Conservation (phyloP, 2,329 filamentous ascomycete genomes). For the Dactylellina leptospora region DNA sequence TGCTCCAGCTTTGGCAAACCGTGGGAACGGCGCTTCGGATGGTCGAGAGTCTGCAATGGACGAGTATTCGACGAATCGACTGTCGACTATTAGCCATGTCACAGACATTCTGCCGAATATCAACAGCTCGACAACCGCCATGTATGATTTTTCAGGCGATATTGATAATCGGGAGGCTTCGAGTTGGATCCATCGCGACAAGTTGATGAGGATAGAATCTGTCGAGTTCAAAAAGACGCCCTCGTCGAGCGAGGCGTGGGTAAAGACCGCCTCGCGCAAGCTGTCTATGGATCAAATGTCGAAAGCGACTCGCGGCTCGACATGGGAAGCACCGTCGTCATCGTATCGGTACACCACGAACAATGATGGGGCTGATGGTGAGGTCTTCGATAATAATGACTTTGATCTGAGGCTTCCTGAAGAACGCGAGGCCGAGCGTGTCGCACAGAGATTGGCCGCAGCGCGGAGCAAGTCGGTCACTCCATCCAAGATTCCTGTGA, state of each 20-base stretch:
- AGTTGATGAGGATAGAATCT: constrained; percentile 55
- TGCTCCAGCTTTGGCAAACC: constrained; percentile 24
- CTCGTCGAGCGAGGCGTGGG: constrained; percentile 66
- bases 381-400: constrained; percentile 61
- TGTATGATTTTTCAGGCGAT: constrained; percentile 49
- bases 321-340: constrained; percentile 33
- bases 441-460: constrained; percentile 66
- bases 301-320: constrained; percentile 58
- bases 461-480: constrained; percentile 57
- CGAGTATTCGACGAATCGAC: constrained; percentile 54
- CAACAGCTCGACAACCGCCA: constrained; percentile 53
- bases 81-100: constrained; percentile 55
- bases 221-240: constrained; percentile 51
- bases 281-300: constrained; percentile 54
- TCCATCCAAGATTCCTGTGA: constrained; percentile 83
- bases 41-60: constrained; percentile 57
- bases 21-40: constrained; percentile 27
- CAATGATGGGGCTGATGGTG: constrained; percentile 61
- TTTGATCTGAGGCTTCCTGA: constrained; percentile 82
- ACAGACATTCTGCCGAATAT: constrained; percentile 54
- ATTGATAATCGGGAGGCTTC: constrained; percentile 56
- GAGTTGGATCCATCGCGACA: constrained; percentile 58
- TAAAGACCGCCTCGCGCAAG: constrained; percentile 59
- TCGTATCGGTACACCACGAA: constrained; percentile 7
- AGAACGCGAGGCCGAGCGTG: constrained; percentile 72